Percentiles rank a stretch among this genome's conserved stretches.
phyloP scores from a whole-genome alignment of 345 rosid species.

The Ceriops zippeliana region DNA sequence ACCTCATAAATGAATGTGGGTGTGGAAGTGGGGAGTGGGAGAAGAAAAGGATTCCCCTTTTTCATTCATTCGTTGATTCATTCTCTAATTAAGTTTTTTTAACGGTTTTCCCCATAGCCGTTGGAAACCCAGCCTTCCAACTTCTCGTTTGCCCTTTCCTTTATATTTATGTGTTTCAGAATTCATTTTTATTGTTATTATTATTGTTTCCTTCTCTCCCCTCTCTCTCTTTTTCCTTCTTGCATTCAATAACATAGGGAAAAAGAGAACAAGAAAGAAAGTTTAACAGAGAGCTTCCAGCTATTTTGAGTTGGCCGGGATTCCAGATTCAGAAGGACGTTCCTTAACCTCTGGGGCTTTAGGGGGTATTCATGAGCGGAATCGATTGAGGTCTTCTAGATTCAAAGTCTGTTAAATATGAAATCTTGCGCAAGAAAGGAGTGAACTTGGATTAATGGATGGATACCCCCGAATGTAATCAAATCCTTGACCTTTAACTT shows the following conservation, averaged over 20 bases:
- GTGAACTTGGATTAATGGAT: conserved; percentile 1
- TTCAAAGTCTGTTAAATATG: background rate
- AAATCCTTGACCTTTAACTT: background rate
- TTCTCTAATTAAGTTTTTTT: too few relatives aligned
- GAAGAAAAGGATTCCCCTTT: too few relatives aligned
- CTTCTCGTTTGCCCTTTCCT: too few relatives aligned
- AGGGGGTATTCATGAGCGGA: background rate
- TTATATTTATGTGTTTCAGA: background rate
- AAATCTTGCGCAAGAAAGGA: background rate
- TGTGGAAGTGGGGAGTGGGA: too few relatives aligned
- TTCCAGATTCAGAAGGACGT: too few relatives aligned
- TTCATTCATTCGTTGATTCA: too few relatives aligned
- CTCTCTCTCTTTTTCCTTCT: background rate
- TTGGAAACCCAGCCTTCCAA: too few relatives aligned
- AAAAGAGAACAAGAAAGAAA: too few relatives aligned
- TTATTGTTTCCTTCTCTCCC: background rate
- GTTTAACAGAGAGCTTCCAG: too few relatives aligned
- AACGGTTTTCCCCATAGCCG: too few relatives aligned
- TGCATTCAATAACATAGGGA: background rate
- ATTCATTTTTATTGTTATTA: background rate
- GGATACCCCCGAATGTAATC: background rate
- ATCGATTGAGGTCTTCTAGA: background rate
- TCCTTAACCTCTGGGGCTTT: background rate
- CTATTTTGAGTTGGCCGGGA: too few relatives aligned
- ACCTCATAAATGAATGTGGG: too few relatives aligned